Evolutionary conservation across 495 filamentous ascomycete genomes (phyloP), one percentile per base, ranked within the genome.

Genomic region (Bacidia gigantensis): DNA sequence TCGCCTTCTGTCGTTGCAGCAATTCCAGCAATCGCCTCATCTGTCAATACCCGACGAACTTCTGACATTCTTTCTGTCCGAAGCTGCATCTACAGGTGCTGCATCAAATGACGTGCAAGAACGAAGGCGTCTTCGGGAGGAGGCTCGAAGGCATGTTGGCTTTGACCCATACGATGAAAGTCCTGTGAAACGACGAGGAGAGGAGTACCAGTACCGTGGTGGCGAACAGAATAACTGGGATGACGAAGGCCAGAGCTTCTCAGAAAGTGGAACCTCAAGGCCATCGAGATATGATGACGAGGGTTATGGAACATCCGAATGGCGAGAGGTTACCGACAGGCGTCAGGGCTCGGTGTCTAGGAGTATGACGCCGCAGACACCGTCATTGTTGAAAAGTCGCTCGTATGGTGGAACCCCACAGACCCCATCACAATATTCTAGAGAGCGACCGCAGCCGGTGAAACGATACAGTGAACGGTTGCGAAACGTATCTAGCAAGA

Each of bases 21-120:
- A 97, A 71, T 95, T 92, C 67, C 87, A 95, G 61, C 93, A 99
- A 75, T 75, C 81, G 40, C 87, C 88, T 0, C 93, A 99, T 58
- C 78, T 97, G 26, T 76, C 87, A 29, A 93, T 96, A 59, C 86
- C 83, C n/a, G 93, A 99, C 62, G 87, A 99, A 63, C 76, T 95
- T 7, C 73, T 97, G 14, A 89, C 82, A 52, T 95, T 97, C 71
- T 99, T 97, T 72, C 76, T 99, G 32, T 80, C 86, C 56, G 88
- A 95, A 62, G 84, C 80, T 0, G 78, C 79, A 42, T 74, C 77
- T 22, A 77, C 79, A 3, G 86, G 83, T 3, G 87, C 80, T 54
- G 80, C 84, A 18, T 86, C 83, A 0, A 72, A 79, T 26, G 77
- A 84, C 53, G 77, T 79, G 9, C 80, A 89, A 47, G 77, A 79